Base-by-base conservation (phyloP, 176 grass and related monocot species). In the Oryza glaberrima region DNA sequence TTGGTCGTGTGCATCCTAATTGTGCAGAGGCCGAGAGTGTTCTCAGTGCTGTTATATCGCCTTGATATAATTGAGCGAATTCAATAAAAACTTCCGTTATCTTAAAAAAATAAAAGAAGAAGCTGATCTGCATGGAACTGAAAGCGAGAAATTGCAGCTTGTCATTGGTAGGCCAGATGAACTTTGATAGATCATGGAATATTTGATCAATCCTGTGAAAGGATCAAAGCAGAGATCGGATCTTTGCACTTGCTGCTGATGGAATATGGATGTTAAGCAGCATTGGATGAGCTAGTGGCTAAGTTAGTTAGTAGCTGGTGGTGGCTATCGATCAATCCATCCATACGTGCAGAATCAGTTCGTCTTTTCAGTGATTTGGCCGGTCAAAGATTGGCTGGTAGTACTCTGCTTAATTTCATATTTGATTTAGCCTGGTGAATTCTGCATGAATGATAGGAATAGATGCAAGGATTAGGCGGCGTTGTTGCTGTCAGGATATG, bases 141-240 rank as follows among this genome's bases (percentile, higher is more conserved):
- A 78, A 82, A 86, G 83, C 10, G 76, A 51, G 45, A 61, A 44
- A 40, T 61, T 61, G 58, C 7, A 61, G 58, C 58, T 80, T 38
- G 48, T 36, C 35, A 28, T 79, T 35, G 32, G 80, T 70, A 81
- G 76, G 81, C 51, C 70, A 35, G 51, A 25, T 22, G 80, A 68
- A 75, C 69, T 78, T 83, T 4, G 64, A 23, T 28, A 69, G 79
- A 78, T 75, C 25, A 63, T 14, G 28, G 84, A 87, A 90, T 80
- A 75, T 79, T 78, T 80, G 70, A 67, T 32, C 47, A 80, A 90
- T 87, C 67, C 68, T 83, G 70, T 64, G 75, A 11, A 77, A 82
- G 68, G 23, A 83, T 75, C 46, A 76, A 76, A 69, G 47, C 13
- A 68, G 63, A 86, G 68, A 51, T 76, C 46, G 43, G 70, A 43